Base-by-base conservation (phyloP, 805 yeast genomes). In the Komagataella mondaviorum region DNA sequence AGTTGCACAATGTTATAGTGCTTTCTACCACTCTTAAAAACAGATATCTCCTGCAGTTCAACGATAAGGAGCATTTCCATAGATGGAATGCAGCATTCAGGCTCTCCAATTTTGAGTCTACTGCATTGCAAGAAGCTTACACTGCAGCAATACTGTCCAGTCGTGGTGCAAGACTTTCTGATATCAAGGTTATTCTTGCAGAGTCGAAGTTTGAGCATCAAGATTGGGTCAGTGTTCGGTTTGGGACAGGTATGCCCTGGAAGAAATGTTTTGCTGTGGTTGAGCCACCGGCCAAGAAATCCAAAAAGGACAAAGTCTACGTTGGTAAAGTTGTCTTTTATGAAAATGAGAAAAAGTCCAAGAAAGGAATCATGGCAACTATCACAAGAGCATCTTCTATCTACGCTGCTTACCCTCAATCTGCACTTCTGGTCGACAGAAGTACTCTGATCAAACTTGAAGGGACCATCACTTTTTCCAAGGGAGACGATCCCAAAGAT, bases 171-270 rank as follows among this genome's bases (percentile, higher is more conserved):
- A 72, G 85, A 54, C 70, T 93, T 54, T 83, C 91, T 51, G 98
- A 95, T 61, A 89, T 93, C 55, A 78, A 86, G 54, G 85, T 91
- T 14, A 73, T 93, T 47, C 72, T 93, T 53, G 84, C 95, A 0
- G 96, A 86, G 56, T 83, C 93, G 17, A 83, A 91, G 60, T 86
- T 81, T 63, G 80, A 78, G 53, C 93, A 88, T 61, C 96, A 88
- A 65, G 96, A 90, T 60, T 91, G 96, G 97, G 89, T 85, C 46
- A 78, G 89, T 63, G 95, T 93, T 16, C 75, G 98, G 56, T 93
- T 91, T 65, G 98, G 99, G 17, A 78, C 93, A 7, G 99, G 99
- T 22, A 88, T 88, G 95, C 96, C 97, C 1, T 93, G 97, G 97
- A 86, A 83, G 62, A 76, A 95, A 53, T 91, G 96, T 62, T 93